These are phyloP conservation scores for Mercurialis annua DNA, from an alignment of 345 rosid species.

Conservation along the genomic window DNA sequence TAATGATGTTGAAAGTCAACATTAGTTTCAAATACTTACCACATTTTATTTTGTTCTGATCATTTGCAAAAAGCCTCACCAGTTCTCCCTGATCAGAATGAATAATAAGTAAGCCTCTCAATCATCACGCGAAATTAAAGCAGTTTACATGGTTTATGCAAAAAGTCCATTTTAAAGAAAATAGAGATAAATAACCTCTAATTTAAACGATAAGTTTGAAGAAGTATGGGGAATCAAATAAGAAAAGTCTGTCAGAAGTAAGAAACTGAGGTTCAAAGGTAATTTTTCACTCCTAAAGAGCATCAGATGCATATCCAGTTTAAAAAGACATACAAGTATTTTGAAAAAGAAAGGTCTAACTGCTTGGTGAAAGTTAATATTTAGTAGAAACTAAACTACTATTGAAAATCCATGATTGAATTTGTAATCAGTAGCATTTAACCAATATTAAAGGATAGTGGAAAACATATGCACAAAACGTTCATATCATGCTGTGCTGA, in stretches of 20 bases:
- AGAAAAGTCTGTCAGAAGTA: neutral
- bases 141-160: neutral
- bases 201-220: neutral
- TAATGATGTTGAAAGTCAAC: conserved; percentile 13
- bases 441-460: neutral
- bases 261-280: neutral
- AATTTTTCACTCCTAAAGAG: neutral
- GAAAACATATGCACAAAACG: neutral
- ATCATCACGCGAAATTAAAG: neutral
- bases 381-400: neutral
- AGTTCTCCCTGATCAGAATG: conserved; percentile 67
- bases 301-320: neutral
- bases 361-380: neutral
- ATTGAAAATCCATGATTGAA: neutral
- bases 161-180: neutral
- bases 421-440: neutral
- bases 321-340: neutral
- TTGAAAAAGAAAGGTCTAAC: neutral
- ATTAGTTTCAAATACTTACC: conserved; percentile 50
- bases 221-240: neutral
- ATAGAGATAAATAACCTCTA: neutral
- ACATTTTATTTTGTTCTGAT: conserved; percentile 84
- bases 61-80: conserved; percentile 85
- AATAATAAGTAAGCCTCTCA: conserved; percentile 17
- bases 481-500: neutral